These are phyloP conservation scores for Pichia manshurica DNA, from an alignment of 805 yeast species.

Conservation along the genomic window DNA sequence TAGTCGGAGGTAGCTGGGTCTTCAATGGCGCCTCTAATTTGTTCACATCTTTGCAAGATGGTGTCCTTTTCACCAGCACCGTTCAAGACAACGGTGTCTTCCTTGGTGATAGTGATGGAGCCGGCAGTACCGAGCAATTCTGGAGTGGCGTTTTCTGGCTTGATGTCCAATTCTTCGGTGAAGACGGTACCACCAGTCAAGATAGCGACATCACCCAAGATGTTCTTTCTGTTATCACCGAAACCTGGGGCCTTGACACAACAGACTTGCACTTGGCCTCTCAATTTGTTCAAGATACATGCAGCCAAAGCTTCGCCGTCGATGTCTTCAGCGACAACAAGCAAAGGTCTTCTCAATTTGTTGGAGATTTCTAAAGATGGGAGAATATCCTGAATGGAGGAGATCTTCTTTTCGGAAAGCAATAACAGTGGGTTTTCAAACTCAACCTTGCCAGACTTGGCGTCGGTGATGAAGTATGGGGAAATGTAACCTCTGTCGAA, in stretches of 20 bases:
- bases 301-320: slow-evolving; percentile 99
- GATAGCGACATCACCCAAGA: slow-evolving; percentile 90
- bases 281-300: slow-evolving; percentile 90
- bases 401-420: slow-evolving; percentile 87
- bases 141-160: slow-evolving; percentile 89
- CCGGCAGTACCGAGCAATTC: slow-evolving; percentile 91
- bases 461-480: slow-evolving; percentile 92
- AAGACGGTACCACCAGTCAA: slow-evolving; percentile 88
- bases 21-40: slow-evolving; percentile 76
- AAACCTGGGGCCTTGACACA: slow-evolving; percentile 99
- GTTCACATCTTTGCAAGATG: slow-evolving; percentile 85
- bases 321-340: slow-evolving; percentile 90
- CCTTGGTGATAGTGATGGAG: slow-evolving; percentile 87
- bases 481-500: slow-evolving; percentile 97
- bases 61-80: slow-evolving; percentile 85
- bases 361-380: slow-evolving; percentile 92
- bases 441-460: slow-evolving; percentile 90
- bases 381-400: slow-evolving; percentile 82
- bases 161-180: slow-evolving; percentile 91
- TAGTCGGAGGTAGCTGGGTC: slow-evolving; percentile 77
- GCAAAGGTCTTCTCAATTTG: slow-evolving; percentile 86
- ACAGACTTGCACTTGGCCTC: slow-evolving; percentile 97
- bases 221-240: slow-evolving; percentile 97
- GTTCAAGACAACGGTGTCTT: slow-evolving; percentile 88
- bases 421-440: slow-evolving; percentile 88